Percentiles rank a stretch among this genome's conserved stretches.
These are phyloP conservation scores for Daedaleopsis nitida DNA, from an alignment of 768 basidiomycete species.

Conservation along the genomic window DNA sequence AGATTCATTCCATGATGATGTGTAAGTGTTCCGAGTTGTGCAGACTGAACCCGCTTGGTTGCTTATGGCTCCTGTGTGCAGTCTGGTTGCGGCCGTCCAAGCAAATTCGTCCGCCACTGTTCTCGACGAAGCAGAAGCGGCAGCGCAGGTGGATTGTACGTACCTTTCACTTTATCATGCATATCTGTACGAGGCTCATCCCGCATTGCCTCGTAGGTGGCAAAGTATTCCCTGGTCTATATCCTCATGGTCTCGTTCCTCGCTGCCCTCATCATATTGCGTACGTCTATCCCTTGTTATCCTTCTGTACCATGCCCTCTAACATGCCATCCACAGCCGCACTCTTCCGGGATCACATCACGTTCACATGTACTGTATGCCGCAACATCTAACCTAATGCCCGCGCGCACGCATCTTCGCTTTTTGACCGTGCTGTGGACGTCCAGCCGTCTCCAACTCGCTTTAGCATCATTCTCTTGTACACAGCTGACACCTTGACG, in stretches of 20 bases:
- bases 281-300: constrained; percentile 50
- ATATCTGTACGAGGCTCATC: not conserved
- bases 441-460: constrained; percentile 9
- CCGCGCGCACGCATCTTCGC: constrained; percentile 12
- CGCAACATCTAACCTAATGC: constrained; percentile 67
- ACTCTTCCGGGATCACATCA: constrained; percentile 80
- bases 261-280: constrained; percentile 79
- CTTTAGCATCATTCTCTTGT: constrained; percentile 19
- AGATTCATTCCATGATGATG: constrained; percentile 89
- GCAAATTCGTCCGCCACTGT: constrained; percentile 90
- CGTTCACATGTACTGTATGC: constrained; percentile 81
- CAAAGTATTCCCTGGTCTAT: constrained; percentile 88
- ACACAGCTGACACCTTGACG: constrained; percentile 12
- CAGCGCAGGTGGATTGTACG: constrained; percentile 88
- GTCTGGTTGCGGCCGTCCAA: constrained; percentile 96
- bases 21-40: constrained; percentile 52
- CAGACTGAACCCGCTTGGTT: too few species aligned
- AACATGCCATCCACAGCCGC: constrained; percentile 49
- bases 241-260: constrained; percentile 72
- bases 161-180: constrained; percentile 8
- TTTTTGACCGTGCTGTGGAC: constrained; percentile 12
- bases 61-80: constrained; percentile 28
- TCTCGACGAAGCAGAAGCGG: constrained; percentile 91
- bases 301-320: constrained; percentile 11
- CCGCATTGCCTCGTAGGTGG: constrained; percentile 45